These are phyloP conservation scores for Pulveroboletus sp. DNA, from an alignment of 768 basidiomycete genomes.

Conservation along the genomic window DNA sequence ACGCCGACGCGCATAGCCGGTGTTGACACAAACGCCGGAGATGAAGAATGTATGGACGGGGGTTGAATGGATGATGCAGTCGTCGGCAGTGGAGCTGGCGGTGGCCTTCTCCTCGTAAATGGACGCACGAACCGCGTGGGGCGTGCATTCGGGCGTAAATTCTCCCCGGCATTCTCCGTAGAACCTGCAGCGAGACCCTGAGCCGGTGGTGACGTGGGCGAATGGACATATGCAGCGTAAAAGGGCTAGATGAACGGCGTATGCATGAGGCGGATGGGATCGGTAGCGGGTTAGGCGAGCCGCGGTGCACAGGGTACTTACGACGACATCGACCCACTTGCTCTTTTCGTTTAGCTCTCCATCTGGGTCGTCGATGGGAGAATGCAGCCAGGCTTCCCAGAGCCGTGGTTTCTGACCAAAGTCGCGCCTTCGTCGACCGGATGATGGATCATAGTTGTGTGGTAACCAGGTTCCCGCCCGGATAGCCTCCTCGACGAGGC, in stretches of 20 bases:
- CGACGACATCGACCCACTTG: conserved; percentile 30
- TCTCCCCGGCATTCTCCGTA: conserved; percentile 2
- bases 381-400: conserved; percentile 28
- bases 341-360: conserved; percentile 17
- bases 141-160: conserved; percentile 9
- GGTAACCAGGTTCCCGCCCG: conserved; percentile 61
- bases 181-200: neutral
- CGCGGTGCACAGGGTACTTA: neutral
- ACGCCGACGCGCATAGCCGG: conserved; percentile 38
- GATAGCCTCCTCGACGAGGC: conserved; percentile 61
- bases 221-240: conserved; percentile 18
- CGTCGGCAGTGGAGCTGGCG: conserved; percentile 12
- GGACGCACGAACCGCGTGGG: conserved; percentile 15
- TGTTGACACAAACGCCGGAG: conserved; percentile 7
- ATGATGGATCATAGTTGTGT: conserved; percentile 8
- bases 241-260: conserved; percentile 18
- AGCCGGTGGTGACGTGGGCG: conserved; percentile 6
- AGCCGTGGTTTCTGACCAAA: conserved; percentile 30
- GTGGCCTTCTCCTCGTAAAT: conserved; percentile 13
- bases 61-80: conserved; percentile 2
- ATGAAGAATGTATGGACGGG: conserved; percentile 2
- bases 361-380: conserved; percentile 7
- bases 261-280: neutral
- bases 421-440: conserved; percentile 23
- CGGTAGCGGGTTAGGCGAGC: neutral